Evolutionary conservation across 345 rosid species (phyloP), one percentile per base, ranked within the genome.

Genomic region (Luvunga scandens): DNA sequence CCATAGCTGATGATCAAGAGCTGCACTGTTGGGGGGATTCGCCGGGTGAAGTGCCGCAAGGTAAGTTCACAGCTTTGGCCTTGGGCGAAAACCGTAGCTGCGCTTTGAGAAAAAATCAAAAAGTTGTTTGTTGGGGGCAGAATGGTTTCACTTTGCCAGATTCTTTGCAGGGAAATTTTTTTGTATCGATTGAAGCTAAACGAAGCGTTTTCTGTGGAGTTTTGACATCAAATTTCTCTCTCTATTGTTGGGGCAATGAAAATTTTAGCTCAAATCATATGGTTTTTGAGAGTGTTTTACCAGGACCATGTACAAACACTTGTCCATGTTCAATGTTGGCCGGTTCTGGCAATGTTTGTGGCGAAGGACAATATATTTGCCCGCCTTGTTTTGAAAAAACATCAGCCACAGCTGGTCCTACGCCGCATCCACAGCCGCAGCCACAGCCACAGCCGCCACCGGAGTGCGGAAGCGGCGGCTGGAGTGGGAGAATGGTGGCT

Each of bases 221-320:
- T 65, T 12, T 21, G 34, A 19, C 27, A 3, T 0, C 0, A 0
- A 75, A 86, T 82, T 85, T 21, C 48, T 86, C 94, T 0, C 82
- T 94, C 80, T 75, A 71, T 64, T 94, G 97, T 24, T 94, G 98
- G 98, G 96, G 93, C 2, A 76, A 83, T 66, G 71, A 81, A 53
- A 55, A 8, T 64, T 81, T 88, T 30, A 63, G 75, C 34, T 72
- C 89, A 14, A 80, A 60, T 70, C 71, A 66, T 10, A 18, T 3
- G 77, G 89, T 93, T 21, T 91, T 92, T 60, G 71, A 60, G 10
- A 0, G 70, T 7, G 87, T 88, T 13, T 21, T 87, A 74, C 94
- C 97, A 0, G 91, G 97, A 48, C 83, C 94, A 7, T 92, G 96
- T 59, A 76, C 53, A 73, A 56, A 56, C 79, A 13, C 2, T 13